A percentile compares a stretch with the other conserved stretches of the same genome.
Conservation (phyloP, 106 monocot genomes). For the Allium sativum region DNA sequence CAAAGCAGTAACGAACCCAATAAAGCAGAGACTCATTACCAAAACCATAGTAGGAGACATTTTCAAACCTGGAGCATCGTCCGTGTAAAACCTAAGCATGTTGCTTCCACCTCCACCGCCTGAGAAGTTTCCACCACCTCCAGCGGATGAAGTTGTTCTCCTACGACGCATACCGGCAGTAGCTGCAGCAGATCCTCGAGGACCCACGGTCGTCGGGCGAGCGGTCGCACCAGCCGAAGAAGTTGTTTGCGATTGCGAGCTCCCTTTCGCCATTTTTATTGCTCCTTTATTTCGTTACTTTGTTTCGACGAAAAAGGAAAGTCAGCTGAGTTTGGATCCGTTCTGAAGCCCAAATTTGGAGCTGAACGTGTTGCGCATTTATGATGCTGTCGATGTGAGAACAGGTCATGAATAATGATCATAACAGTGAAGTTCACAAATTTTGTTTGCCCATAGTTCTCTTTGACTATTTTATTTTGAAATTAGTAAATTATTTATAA, state of each 20-base stretch:
- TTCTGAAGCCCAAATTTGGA: too few relatives aligned
- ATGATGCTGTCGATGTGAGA: too few relatives aligned
- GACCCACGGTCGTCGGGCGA: slow-evolving; percentile 10
- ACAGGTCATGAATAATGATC: too few relatives aligned
- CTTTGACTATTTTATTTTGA: too few relatives aligned
- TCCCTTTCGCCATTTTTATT: slow-evolving; percentile 8
- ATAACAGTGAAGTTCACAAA: too few relatives aligned
- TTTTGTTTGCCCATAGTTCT: too few relatives aligned
- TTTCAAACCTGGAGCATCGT: slow-evolving; percentile 86
- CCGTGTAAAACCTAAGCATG: slow-evolving; percentile 94
- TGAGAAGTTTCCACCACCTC: slow-evolving; percentile 11
- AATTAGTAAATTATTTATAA: too few relatives aligned
- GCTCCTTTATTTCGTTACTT: neutral
- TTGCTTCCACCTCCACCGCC: slow-evolving; percentile 35
- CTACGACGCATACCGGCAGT: slow-evolving; percentile 49
- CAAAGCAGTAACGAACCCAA: slow-evolving; percentile 83
- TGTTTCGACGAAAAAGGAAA: neutral
- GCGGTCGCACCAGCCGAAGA: slow-evolving; percentile 1
- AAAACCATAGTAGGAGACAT: slow-evolving; percentile 86
- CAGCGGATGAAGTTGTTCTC: slow-evolving; percentile 9
- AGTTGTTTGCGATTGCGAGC: slow-evolving; percentile 11
- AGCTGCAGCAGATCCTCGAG: slow-evolving; percentile 22
- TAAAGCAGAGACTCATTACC: slow-evolving; percentile 92
- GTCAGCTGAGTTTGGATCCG: neutral
- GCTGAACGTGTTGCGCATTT: too few relatives aligned